Conservation (phyloP, 805 yeast species). For the Kodamaea nitidulidarum region DNA sequence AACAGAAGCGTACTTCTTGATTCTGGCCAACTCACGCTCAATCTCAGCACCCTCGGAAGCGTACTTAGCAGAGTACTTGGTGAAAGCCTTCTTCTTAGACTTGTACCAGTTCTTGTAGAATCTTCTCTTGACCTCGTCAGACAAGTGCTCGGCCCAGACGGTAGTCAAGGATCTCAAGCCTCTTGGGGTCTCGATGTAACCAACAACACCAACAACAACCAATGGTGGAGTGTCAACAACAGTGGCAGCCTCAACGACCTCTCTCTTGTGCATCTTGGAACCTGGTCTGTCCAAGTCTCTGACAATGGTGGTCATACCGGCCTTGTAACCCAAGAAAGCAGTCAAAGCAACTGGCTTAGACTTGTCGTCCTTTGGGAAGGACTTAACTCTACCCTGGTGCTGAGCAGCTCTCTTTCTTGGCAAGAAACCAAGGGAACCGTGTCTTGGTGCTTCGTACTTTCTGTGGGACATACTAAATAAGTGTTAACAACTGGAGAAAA, state of each 20-base stretch:
- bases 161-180: constrained; percentile 99
- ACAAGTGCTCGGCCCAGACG: constrained; percentile 99
- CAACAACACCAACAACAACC: constrained; percentile 99
- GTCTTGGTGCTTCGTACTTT: constrained; percentile 99
- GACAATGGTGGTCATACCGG: constrained; percentile 99
- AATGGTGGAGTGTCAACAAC: constrained; percentile 99
- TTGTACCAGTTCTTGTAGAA: constrained; percentile 99
- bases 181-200: constrained; percentile 99
- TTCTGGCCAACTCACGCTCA: constrained; percentile 97
- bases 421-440: constrained; percentile 99
- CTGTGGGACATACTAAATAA: constrained; percentile 86
- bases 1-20: constrained; percentile 95
- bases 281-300: constrained; percentile 99
- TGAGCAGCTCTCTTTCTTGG: constrained; percentile 99
- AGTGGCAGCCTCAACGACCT: constrained; percentile 98
- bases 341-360: constrained; percentile 97
- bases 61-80: constrained; percentile 99
- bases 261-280: constrained; percentile 99
- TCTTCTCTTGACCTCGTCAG: constrained; percentile 99
- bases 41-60: constrained; percentile 83
- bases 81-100: constrained; percentile 99
- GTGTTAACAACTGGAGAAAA: constrained; percentile 26
- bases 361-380: constrained; percentile 98
- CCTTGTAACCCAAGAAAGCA: constrained; percentile 99
- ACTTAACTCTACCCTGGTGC: constrained; percentile 98